Evolutionary conservation across 441 rosid genomes (phyloP).

Genomic region (Dalechampia spathulata): DNA sequence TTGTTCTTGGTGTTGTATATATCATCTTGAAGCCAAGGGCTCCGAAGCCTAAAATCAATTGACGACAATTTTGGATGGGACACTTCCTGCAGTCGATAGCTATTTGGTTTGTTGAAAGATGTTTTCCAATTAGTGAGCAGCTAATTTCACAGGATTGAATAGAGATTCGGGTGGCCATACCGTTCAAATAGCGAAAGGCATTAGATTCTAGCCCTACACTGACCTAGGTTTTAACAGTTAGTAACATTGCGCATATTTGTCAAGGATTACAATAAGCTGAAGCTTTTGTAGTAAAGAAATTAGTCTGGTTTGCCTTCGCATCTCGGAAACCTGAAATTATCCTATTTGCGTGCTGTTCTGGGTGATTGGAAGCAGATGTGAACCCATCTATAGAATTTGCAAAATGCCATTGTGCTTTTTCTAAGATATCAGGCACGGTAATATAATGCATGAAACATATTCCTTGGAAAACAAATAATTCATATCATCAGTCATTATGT

Average conservation of each 20-base stretch:
- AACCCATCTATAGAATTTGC: too few species aligned
- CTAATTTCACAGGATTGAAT: neutral
- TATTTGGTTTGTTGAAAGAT: too few species aligned
- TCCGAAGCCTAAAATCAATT: slow-evolving; percentile 92
- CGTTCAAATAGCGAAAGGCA: neutral
- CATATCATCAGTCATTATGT: too few species aligned
- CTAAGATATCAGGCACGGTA: too few species aligned
- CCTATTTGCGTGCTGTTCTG: too few species aligned
- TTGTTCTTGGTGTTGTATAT: slow-evolving; percentile 54
- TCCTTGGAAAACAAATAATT: too few species aligned
- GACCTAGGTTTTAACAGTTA: neutral
- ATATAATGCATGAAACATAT: too few species aligned
- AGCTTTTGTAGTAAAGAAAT: neutral
- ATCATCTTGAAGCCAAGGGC: slow-evolving; percentile 68
- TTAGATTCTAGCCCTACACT: neutral
- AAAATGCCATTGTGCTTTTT: too few species aligned
- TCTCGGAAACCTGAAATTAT: too few species aligned
- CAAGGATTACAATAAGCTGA: neutral
- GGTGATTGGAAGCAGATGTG: too few species aligned
- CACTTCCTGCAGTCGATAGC: too few species aligned
- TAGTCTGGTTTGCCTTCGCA: too few species aligned
- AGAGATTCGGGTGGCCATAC: neutral
- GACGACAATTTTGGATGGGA: slow-evolving; percentile 22
- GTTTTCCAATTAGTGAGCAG: neutral
- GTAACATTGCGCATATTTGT: neutral